Conservation (phyloP, 2,329 filamentous ascomycete genomes). For the Cryphonectria parasitica region DNA sequence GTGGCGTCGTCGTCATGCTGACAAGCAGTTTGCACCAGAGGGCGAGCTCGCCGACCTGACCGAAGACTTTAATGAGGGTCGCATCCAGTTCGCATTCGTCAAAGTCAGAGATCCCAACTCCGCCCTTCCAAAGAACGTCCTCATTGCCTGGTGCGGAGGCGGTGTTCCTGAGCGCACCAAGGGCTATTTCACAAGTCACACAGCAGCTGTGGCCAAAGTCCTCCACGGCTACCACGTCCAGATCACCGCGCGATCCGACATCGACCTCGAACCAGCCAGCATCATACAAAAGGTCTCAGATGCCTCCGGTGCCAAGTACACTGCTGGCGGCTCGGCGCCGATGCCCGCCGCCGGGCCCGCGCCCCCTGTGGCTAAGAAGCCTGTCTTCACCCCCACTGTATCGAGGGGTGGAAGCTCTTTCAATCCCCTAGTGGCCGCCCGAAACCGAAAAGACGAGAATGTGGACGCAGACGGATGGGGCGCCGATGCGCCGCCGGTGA, state of each 20-base stretch:
- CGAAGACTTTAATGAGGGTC: constrained; percentile 95
- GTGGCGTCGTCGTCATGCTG: constrained; percentile 25
- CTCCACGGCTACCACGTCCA: constrained; percentile 98
- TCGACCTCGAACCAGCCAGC: constrained; percentile 81
- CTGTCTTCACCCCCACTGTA: constrained; percentile 81
- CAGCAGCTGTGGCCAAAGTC: constrained; percentile 85
- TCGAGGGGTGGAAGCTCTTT: constrained; percentile 55
- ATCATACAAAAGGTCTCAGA: constrained; percentile 95
- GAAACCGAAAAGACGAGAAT: constrained; percentile 61
- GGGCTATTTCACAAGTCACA: constrained; percentile 96
- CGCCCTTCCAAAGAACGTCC: constrained; percentile 82
- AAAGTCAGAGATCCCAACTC: constrained; percentile 97
- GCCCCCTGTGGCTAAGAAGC: constrained; percentile 84
- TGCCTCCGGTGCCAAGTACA: constrained; percentile 94
- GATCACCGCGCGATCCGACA: constrained; percentile 90
- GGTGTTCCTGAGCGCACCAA: constrained; percentile 98
- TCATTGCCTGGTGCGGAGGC: constrained; percentile 96
- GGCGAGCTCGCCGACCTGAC: constrained; percentile 88
- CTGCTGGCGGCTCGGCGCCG: constrained; percentile 64
- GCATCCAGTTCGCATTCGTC: constrained; percentile 94
- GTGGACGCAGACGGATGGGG: constrained; percentile 93
- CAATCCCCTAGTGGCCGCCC: constrained; percentile 70
- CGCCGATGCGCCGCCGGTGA: constrained; percentile 87
- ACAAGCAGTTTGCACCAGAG: constrained; percentile 56
- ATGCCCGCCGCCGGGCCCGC: constrained; percentile 58